phyloP scores from a whole-genome alignment of 2,329 filamentous ascomycete genomes.

The Pleoardoris graminearum region DNA sequence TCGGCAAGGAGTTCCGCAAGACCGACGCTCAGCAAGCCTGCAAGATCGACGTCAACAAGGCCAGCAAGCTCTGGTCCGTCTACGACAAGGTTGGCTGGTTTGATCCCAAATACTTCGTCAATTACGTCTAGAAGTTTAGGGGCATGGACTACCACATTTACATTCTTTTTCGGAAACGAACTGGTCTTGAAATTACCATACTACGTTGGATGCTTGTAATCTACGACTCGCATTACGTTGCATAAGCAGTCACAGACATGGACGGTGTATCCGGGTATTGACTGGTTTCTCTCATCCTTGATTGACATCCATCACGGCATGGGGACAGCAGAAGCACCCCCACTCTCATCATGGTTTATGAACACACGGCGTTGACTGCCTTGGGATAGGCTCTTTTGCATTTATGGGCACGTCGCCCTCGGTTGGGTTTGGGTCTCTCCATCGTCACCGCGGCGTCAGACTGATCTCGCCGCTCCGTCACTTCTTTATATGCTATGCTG shows the following conservation, averaged over 20 bases:
- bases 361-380: conserved; percentile 27
- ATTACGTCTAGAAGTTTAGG: conserved; percentile 49
- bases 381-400: conserved; percentile 15
- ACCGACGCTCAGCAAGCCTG: conserved; percentile 95
- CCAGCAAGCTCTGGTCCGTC: conserved; percentile 86
- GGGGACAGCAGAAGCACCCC: conserved; percentile 16
- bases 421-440: neutral
- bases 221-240: conserved; percentile 24
- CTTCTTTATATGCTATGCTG: conserved; percentile 31
- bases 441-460: conserved; percentile 15
- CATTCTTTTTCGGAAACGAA: neutral
- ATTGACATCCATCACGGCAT: conserved; percentile 24
- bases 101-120: conserved; percentile 56
- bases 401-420: conserved; percentile 24
- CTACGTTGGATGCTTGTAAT: neutral
- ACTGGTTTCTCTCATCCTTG: conserved; percentile 5
- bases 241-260: conserved; percentile 26
- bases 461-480: conserved; percentile 6
- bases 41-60: conserved; percentile 98
- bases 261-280: conserved; percentile 21
- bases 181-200: neutral
- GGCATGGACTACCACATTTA: neutral
- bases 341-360: conserved; percentile 31
- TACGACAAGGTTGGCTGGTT: conserved; percentile 90
- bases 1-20: conserved; percentile 86